Conservation (phyloP, 2,329 filamentous ascomycete genomes). For the Pezizomycotina sp. region DNA sequence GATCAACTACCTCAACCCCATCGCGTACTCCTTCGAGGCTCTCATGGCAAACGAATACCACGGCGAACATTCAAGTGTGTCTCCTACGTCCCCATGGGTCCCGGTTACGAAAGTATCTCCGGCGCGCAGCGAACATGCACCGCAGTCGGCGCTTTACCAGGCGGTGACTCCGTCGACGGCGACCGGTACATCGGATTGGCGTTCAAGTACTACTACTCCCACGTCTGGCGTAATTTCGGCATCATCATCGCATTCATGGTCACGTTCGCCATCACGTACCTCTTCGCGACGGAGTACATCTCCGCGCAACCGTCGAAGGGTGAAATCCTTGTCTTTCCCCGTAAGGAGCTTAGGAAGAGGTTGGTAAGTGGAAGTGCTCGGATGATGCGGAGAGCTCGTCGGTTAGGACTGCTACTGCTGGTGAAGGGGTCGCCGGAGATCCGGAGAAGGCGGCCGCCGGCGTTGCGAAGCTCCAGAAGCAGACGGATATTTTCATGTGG, state of each 20-base stretch:
- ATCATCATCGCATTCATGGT: slow-evolving; percentile 37
- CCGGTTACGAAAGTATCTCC: slow-evolving; percentile 32
- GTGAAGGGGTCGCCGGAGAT: slow-evolving; percentile 22
- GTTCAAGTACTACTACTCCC: slow-evolving; percentile 39
- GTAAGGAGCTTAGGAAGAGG: slow-evolving; percentile 34
- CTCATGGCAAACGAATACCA: slow-evolving; percentile 73
- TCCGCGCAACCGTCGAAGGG: slow-evolving; percentile 56
- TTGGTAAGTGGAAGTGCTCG: slow-evolving; percentile 31
- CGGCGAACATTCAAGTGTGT: slow-evolving; percentile 45
- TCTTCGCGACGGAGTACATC: slow-evolving; percentile 45
- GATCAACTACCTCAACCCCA: slow-evolving; percentile 64
- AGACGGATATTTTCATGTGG: slow-evolving; percentile 63
- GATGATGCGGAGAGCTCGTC: slow-evolving; percentile 27
- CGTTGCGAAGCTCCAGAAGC: neutral
- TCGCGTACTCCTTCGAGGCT: slow-evolving; percentile 55
- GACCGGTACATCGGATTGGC: slow-evolving; percentile 39
- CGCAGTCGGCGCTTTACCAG: slow-evolving; percentile 40
- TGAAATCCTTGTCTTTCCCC: slow-evolving; percentile 57
- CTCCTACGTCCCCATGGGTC: slow-evolving; percentile 32
- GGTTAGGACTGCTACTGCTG: neutral
- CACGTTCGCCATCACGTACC: slow-evolving; percentile 38
- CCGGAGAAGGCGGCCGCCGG: neutral
- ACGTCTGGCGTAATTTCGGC: slow-evolving; percentile 45
- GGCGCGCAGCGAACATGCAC: slow-evolving; percentile 35
- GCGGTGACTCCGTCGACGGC: slow-evolving; percentile 38